Base-by-base conservation (phyloP, 1,284 basidiomycete genomes). In the Trichosporon faecale region DNA sequence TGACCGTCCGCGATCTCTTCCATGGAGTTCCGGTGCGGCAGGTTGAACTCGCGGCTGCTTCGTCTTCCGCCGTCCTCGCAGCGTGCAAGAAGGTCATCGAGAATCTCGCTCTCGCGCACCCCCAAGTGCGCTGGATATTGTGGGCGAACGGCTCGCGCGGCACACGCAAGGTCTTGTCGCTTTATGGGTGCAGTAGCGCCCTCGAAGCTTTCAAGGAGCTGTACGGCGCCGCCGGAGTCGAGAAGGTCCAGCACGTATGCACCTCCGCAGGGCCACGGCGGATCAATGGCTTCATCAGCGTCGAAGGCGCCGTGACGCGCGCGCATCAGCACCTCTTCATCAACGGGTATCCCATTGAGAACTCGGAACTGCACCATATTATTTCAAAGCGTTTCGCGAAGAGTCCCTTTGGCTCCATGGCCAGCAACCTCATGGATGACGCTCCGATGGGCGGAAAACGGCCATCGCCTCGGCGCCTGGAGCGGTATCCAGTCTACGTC, bases 261-360 rank as follows among this genome's bases (percentile, higher is more conserved):
- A 83, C 86, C 4, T 80, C 78, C 21, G 84, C 81, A 16, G 89
- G 85, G n/a, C 83, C 84, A 7, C 83, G 90, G 76, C 86, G 81
- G 60, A 81, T 93, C 2, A 85, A 91, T 71, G 93, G 93, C 0
- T 95, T 95, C 77, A 88, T 95, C 71, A 91, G 91, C 78, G 85
- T 94, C 7, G 86, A 88, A 27, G 92, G 92, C 3, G 87, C 89
- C 33, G 84, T 87, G 69, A 90, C 91, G 18, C 92, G 90, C 85
- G 80, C 86, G n/a, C 88, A 91, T 81, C 93, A 95, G 80, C 91
- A 90, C 82, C 82, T 95, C 61, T 95, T 93, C 93, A 79, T 96
- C 78, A 96, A 97, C 81, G 85, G 85, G n/a, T 91, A 92, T 76
- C 89, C 89, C 1, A 81, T 96, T 35, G 84, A 88, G 12, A 75